Conservation (phyloP, 345 rosid genomes). For the Hevea brasiliensis region DNA sequence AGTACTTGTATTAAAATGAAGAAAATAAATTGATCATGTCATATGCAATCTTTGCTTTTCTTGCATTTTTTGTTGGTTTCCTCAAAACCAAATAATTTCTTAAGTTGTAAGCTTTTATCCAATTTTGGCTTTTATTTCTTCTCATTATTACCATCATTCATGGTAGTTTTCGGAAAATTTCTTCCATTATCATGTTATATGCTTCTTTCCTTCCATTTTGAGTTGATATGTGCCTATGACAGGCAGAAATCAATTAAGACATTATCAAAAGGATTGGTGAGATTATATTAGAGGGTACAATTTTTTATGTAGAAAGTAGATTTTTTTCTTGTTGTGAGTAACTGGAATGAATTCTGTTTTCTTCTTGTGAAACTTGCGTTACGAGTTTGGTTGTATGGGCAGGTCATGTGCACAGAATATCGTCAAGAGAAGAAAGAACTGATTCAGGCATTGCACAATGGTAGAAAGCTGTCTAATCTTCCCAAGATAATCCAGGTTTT, state of each 20-base stretch:
- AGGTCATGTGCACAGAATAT: slow-evolving; percentile 81
- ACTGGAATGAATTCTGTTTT: slow-evolving; percentile 4
- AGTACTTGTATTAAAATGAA: too few relatives aligned
- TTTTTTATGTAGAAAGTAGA: not conserved
- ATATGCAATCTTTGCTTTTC: too few relatives aligned
- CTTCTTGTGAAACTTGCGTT: not conserved
- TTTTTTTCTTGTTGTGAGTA: not conserved
- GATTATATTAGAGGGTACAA: too few relatives aligned
- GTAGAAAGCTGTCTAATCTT: slow-evolving; percentile 61
- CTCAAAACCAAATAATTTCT: too few relatives aligned
- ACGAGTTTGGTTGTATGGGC: slow-evolving; percentile 16
- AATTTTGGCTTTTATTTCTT: too few relatives aligned
- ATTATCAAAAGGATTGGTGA: not conserved
- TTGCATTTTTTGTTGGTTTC: too few relatives aligned
- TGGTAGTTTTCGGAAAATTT: too few relatives aligned
- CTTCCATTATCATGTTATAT: not conserved
- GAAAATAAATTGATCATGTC: too few relatives aligned
- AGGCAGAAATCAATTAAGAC: too few relatives aligned
- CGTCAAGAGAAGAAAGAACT: slow-evolving; percentile 71
- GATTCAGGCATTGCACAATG: slow-evolving; percentile 67
- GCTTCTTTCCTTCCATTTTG: not conserved
- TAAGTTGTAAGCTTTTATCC: too few relatives aligned
- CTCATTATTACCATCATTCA: too few relatives aligned
- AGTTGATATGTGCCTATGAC: not conserved
- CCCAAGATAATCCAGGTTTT: slow-evolving; percentile 72